Evolutionary conservation across 2,329 filamentous ascomycete species (phyloP).

Genomic region (Penicillium decumbens): DNA sequence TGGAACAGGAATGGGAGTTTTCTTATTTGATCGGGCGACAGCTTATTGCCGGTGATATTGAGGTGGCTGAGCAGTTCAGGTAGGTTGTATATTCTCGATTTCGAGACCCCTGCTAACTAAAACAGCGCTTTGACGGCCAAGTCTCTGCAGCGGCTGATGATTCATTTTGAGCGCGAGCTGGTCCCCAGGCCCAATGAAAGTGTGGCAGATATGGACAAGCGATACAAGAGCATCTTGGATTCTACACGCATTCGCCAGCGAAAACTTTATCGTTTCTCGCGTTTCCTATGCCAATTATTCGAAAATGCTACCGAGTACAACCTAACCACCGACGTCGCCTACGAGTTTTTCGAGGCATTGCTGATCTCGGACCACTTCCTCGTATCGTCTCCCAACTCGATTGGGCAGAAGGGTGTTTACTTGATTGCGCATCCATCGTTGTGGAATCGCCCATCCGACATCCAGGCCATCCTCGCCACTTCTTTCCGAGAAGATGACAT

Average conservation of each 20-base stretch:
- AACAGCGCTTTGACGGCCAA: slow-evolving; percentile 78
- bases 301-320: slow-evolving; percentile 96
- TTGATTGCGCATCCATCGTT: slow-evolving; percentile 80
- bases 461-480: slow-evolving; percentile 78
- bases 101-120: slow-evolving; percentile 23
- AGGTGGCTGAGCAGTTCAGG: slow-evolving; percentile 96
- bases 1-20: slow-evolving; percentile 98
- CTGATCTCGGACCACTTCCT: slow-evolving; percentile 81
- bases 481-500: slow-evolving; percentile 65
- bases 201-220: slow-evolving; percentile 84
- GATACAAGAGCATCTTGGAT: slow-evolving; percentile 92
- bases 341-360: slow-evolving; percentile 74
- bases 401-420: slow-evolving; percentile 71
- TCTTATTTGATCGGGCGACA: slow-evolving; percentile 88
- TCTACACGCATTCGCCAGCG: slow-evolving; percentile 93
- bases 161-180: slow-evolving; percentile 87
- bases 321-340: slow-evolving; percentile 65
- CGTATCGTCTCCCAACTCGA: slow-evolving; percentile 62
- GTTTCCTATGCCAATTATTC: slow-evolving; percentile 85
- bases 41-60: slow-evolving; percentile 88
- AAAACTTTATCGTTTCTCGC: slow-evolving; percentile 92
- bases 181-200: slow-evolving; percentile 79
- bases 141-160: slow-evolving; percentile 78
- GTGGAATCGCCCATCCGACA: slow-evolving; percentile 69
- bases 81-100: slow-evolving; percentile 22